Percentiles rank a stretch among this genome's conserved stretches.
Evolutionary conservation across 1,139 yeast genomes (phyloP).

Genomic region (Blastobotrys malaysiensis): DNA sequence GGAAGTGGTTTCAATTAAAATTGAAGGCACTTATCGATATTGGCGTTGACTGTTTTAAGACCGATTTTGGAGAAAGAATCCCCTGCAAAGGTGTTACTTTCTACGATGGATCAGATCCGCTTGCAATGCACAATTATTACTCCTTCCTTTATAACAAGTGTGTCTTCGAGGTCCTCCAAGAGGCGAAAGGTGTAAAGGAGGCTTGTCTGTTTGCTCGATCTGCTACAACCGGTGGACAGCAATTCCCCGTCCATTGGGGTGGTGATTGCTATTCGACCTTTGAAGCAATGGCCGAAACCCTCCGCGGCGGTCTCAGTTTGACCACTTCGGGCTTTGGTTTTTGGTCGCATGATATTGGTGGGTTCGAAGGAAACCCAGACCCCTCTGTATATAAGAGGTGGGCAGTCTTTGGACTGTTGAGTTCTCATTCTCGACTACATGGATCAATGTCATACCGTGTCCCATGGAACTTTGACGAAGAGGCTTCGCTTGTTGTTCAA

Average conservation of each 20-base stretch:
- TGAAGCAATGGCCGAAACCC: conserved; percentile 40
- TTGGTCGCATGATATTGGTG: conserved; percentile 43
- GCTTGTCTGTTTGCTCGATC: conserved; percentile 40
- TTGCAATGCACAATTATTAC: conserved; percentile 38
- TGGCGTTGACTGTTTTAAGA: conserved; percentile 39
- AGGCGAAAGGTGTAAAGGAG: conserved; percentile 32
- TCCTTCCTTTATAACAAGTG: conserved; percentile 36
- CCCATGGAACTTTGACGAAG: conserved; percentile 40
- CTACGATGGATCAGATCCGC: conserved; percentile 33
- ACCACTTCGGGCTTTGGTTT: conserved; percentile 27
- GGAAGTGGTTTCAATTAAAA: conserved; percentile 35
- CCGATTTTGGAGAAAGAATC: conserved; percentile 40
- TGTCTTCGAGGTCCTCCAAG: conserved; percentile 36
- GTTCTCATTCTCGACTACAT: conserved; percentile 39
- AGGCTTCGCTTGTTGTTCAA: conserved; percentile 33
- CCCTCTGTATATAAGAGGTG: conserved; percentile 39
- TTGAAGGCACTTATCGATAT: conserved; percentile 32
- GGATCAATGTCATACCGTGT: conserved; percentile 38
- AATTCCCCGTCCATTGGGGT: conserved; percentile 42
- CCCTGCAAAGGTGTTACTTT: conserved; percentile 33
- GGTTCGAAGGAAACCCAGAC: conserved; percentile 40
- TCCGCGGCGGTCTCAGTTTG: conserved; percentile 38
- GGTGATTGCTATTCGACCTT: conserved; percentile 40
- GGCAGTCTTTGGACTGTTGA: conserved; percentile 37
- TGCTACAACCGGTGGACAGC: conserved; percentile 38